A percentile compares a stretch with the other conserved stretches of the same genome.
phyloP scores from a whole-genome alignment of 1,284 basidiomycete genomes.

The Sanghuangporus sanghuang region DNA sequence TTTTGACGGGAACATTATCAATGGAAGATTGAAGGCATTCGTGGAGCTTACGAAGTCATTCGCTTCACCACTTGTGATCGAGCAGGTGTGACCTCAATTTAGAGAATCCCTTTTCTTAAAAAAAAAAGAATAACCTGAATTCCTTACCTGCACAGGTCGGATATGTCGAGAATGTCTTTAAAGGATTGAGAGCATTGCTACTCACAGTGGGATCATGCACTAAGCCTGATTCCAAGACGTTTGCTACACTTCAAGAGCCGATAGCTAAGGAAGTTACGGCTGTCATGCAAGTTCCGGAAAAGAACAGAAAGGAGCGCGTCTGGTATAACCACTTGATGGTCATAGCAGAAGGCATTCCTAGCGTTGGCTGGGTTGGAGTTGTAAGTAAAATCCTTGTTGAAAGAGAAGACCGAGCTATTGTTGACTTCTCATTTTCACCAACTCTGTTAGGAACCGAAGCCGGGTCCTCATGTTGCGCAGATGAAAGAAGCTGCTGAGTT shows the following conservation, averaged over 20 bases:
- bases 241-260: constrained; percentile 64
- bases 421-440: not conserved
- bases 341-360: constrained; percentile 78
- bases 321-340: constrained; percentile 81
- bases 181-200: constrained; percentile 66
- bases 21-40: constrained; percentile 71
- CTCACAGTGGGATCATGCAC: constrained; percentile 67
- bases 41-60: constrained; percentile 71
- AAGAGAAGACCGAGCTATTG: not conserved
- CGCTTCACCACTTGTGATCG: constrained; percentile 63
- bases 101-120: not conserved
- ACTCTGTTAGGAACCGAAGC: constrained; percentile 64
- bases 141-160: constrained; percentile 45
- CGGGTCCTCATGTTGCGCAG: constrained; percentile 78
- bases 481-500: constrained; percentile 88
- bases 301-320: constrained; percentile 75
- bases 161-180: constrained; percentile 66
- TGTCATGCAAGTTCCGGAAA: constrained; percentile 79
- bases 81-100: constrained; percentile 56
- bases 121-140: not conserved
- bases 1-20: constrained; percentile 71
- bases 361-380: constrained; percentile 89
- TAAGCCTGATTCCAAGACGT: constrained; percentile 66
- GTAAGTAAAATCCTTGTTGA: constrained; percentile 40
- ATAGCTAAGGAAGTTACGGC: constrained; percentile 73